Conservation (phyloP, 129 eudicot genomes). For the Arctium lappa region DNA sequence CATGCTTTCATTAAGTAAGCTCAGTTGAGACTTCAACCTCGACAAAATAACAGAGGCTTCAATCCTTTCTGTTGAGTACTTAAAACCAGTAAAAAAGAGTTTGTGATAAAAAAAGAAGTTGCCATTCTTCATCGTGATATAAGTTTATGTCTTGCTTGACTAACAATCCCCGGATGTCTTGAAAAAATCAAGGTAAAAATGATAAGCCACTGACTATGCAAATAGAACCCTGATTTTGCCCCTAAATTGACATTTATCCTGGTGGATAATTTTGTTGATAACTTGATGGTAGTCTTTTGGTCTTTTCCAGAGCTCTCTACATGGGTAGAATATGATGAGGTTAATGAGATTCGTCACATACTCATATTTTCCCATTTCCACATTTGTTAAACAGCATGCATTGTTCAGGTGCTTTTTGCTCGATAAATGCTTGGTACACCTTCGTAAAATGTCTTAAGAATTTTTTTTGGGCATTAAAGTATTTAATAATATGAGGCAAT, state of each 20-base stretch:
- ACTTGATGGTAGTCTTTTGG: background rate
- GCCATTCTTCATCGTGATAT: background rate
- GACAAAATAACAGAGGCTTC: background rate
- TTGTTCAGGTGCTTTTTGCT: background rate
- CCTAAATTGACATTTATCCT: conserved; percentile 13
- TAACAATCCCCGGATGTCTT: conserved; percentile 2
- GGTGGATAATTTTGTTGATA: background rate
- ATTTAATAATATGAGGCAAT: background rate
- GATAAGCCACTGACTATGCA: background rate
- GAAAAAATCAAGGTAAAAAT: background rate
- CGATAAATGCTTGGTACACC: background rate
- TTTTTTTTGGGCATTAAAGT: background rate
- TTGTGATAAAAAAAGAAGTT: background rate
- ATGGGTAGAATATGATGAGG: background rate
- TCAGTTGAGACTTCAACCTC: background rate
- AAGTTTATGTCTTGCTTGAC: background rate
- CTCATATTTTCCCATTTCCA: background rate
- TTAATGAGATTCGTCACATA: background rate
- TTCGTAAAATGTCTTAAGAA: background rate
- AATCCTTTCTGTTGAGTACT: background rate
- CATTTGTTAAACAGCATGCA: background rate
- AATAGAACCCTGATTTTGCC: background rate
- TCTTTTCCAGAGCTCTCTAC: background rate
- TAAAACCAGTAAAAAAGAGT: background rate
- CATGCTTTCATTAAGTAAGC: background rate